These are phyloP conservation scores for Cercospora beticola DNA, from an alignment of 2,329 filamentous ascomycete species.

Conservation along the genomic window DNA sequence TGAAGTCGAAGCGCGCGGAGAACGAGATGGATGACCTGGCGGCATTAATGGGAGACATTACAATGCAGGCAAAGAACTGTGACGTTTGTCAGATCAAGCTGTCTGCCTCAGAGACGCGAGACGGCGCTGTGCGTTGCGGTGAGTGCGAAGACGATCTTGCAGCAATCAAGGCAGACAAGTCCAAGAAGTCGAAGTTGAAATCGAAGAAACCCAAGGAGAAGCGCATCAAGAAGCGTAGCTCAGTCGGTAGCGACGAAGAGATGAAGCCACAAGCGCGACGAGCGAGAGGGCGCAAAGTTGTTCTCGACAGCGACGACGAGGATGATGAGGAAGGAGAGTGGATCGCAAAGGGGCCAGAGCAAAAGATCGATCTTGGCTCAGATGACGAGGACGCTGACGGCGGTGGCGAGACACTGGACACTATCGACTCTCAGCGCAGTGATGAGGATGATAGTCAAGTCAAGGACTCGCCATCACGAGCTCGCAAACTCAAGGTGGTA, in stretches of 20 bases:
- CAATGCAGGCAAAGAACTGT: constrained; percentile 73
- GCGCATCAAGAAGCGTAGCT: constrained; percentile 12
- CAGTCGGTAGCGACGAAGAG: constrained; percentile 27
- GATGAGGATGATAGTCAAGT: constrained; percentile 51
- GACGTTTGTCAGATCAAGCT: constrained; percentile 77
- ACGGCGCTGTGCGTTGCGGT: constrained; percentile 61
- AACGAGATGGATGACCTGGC: constrained; percentile 78
- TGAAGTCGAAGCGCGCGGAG: constrained; percentile 51
- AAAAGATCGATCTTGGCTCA: constrained; percentile 52
- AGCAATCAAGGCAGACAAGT: constrained; percentile 51
- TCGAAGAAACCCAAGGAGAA: constrained; percentile 28
- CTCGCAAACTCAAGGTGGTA: constrained; percentile 25
- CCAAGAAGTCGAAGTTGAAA: constrained; percentile 28
- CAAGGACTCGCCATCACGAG: constrained; percentile 42
- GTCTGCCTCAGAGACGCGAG: constrained; percentile 54
- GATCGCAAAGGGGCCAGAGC: constrained; percentile 71
- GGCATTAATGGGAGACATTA: constrained; percentile 81
- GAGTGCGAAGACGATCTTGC: constrained; percentile 75
- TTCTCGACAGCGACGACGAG: constrained; percentile 64
- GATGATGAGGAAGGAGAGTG: constrained; percentile 61
- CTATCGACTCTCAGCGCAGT: constrained; percentile 67
- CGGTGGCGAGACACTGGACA: constrained; percentile 74
- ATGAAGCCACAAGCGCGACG: constrained; percentile 35
- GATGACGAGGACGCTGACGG: constrained; percentile 87
- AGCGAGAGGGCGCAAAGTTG: constrained; percentile 54